These are phyloP conservation scores for Vicia faba DNA, from an alignment of 306 rosid species.

Conservation along the genomic window DNA sequence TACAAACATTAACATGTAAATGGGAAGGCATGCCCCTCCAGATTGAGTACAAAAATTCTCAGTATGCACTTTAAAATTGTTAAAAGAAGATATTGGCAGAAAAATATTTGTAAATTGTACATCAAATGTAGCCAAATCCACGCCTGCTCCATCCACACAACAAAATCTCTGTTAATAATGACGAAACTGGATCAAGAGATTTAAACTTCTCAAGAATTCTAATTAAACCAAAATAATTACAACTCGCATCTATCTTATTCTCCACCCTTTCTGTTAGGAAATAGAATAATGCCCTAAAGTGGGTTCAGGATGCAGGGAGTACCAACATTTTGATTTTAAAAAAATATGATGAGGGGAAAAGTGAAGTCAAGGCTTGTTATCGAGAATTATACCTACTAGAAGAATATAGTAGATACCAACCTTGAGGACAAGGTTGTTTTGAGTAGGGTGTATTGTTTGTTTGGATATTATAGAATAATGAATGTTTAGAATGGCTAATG, in stretches of 20 bases:
- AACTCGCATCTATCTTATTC: slow-evolving; percentile 18
- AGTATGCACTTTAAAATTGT: slow-evolving; percentile 4
- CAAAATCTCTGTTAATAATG: slow-evolving; percentile 5
- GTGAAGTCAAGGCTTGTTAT: background rate
- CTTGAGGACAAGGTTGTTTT: background rate
- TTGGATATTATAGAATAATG: background rate
- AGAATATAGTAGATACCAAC: background rate
- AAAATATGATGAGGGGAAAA: background rate
- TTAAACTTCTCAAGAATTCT: background rate
- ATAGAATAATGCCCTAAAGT: background rate
- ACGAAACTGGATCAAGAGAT: slow-evolving; percentile 21
- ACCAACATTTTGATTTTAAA: background rate
- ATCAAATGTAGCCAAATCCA: slow-evolving; percentile 9
- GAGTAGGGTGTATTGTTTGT: background rate
- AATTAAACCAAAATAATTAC: slow-evolving; percentile 10
- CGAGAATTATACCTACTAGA: background rate
- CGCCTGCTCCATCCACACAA: background rate
- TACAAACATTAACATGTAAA: background rate
- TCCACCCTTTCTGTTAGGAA: background rate
- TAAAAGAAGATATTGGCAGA: background rate
- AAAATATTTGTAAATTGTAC: background rate
- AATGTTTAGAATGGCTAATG: background rate
- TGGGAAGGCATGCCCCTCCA: slow-evolving; percentile 6
- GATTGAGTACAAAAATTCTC: too few species aligned
- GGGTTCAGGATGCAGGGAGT: background rate